Evolutionary conservation across 1,284 basidiomycete species (phyloP).

Genomic region (Heterobasidion annosum): DNA sequence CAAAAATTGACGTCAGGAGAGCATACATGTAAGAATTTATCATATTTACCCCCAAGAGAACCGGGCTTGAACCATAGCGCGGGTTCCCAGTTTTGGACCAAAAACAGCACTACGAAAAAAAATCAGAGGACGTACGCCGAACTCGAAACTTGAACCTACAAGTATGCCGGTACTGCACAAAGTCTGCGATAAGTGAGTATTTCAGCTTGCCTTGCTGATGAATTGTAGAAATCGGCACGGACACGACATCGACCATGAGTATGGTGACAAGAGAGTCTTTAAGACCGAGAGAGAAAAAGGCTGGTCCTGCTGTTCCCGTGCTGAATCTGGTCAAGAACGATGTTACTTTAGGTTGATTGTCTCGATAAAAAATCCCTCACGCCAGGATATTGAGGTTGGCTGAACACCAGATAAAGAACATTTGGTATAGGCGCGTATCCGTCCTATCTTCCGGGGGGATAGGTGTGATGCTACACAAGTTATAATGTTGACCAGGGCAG

Average conservation of each 20-base stretch:
- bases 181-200: constrained; percentile 12
- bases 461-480: constrained; percentile 20
- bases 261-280: constrained; percentile 43
- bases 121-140: too few relatives aligned
- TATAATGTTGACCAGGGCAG: too few relatives aligned
- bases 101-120: constrained; percentile 34
- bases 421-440: constrained; percentile 26
- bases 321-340: constrained; percentile 26
- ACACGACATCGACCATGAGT: constrained; percentile 47
- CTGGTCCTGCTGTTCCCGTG: constrained; percentile 50
- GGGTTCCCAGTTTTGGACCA: constrained; percentile 51
- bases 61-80: constrained; percentile 55
- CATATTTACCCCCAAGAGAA: constrained; percentile 39
- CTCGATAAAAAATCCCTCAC: constrained; percentile 20
- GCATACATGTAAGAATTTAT: background rate
- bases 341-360: background rate
- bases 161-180: constrained; percentile 35
- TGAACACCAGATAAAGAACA: constrained; percentile 33
- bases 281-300: constrained; percentile 47
- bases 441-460: constrained; percentile 22
- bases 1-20: too few relatives aligned
- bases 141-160: constrained; percentile 28
- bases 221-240: constrained; percentile 15
- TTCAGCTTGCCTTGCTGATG: background rate
- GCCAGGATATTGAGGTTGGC: constrained; percentile 40